These are phyloP conservation scores for Kwoniella bestiolae DNA, from an alignment of 768 basidiomycete genomes.

Conservation along the genomic window DNA sequence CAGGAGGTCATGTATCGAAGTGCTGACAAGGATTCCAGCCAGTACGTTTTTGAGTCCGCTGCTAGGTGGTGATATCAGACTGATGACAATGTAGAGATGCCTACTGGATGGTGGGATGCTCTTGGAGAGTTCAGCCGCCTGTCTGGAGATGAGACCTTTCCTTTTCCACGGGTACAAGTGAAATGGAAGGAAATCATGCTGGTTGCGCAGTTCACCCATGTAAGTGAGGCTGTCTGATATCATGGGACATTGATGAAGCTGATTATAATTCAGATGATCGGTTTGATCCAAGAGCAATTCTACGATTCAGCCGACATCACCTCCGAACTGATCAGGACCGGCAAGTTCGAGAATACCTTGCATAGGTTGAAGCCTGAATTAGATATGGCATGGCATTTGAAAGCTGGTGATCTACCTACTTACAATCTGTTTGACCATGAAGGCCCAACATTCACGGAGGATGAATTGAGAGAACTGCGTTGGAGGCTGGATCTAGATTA, in stretches of 20 bases:
- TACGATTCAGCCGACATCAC: slow-evolving; percentile 8
- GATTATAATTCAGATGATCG: neutral
- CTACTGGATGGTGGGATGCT: slow-evolving; percentile 11
- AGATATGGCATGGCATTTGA: slow-evolving; percentile 7
- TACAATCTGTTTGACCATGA: slow-evolving; percentile 6
- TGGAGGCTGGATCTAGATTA: slow-evolving; percentile 10
- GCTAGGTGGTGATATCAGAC: no score
- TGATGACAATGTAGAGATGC: neutral
- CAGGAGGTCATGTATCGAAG: neutral
- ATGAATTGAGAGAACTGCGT: slow-evolving; percentile 9
- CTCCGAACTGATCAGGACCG: slow-evolving; percentile 2
- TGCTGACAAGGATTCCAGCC: neutral
- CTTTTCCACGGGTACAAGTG: slow-evolving; percentile 9
- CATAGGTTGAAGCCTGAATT: slow-evolving; percentile 14
- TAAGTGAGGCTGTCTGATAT: neutral
- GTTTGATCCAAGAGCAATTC: slow-evolving; percentile 14
- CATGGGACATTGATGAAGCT: neutral
- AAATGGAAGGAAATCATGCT: slow-evolving; percentile 12
- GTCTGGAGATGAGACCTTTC: slow-evolving; percentile 6
- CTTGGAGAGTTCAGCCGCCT: slow-evolving; percentile 5
- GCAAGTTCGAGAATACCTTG: slow-evolving; percentile 4
- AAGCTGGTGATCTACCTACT: slow-evolving; percentile 3
- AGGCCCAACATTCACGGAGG: neutral
- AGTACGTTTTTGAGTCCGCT: neutral
- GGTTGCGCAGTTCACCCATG: slow-evolving; percentile 4